phyloP scores from a whole-genome alignment of 73 alveolate genomes.

The Tetrahymena borealis region DNA sequence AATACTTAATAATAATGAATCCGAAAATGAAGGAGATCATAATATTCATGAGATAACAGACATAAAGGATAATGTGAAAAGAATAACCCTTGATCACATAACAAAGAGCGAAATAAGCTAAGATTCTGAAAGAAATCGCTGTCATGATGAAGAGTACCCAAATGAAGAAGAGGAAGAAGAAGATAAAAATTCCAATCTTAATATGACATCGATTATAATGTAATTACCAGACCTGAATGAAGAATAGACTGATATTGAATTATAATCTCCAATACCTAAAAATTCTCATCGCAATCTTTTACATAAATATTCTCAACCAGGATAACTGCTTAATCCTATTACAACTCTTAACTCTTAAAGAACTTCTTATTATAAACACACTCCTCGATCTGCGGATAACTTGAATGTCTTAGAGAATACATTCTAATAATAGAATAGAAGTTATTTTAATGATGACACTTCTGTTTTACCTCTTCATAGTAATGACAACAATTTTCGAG shows the following conservation, averaged over 20 bases:
- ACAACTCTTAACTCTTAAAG: neutral
- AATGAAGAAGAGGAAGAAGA: neutral
- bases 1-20: too few relatives aligned
- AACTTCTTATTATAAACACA: neutral
- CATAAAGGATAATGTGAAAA: too few relatives aligned
- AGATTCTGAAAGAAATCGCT: neutral
- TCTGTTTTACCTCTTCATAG: neutral
- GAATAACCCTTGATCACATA: too few relatives aligned
- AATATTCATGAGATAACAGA: too few relatives aligned
- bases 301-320: neutral
- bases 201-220: neutral
- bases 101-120: neutral
- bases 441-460: neutral
- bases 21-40: too few relatives aligned
- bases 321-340: neutral
- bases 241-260: neutral
- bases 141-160: too few relatives aligned
- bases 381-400: neutral
- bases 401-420: neutral
- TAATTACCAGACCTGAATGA: neutral
- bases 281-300: neutral
- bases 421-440: neutral
- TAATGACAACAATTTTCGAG: neutral
- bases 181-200: neutral
- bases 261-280: neutral